Evolutionary conservation across 2,329 filamentous ascomycete species (phyloP).

Genomic region (Nemania sp.): DNA sequence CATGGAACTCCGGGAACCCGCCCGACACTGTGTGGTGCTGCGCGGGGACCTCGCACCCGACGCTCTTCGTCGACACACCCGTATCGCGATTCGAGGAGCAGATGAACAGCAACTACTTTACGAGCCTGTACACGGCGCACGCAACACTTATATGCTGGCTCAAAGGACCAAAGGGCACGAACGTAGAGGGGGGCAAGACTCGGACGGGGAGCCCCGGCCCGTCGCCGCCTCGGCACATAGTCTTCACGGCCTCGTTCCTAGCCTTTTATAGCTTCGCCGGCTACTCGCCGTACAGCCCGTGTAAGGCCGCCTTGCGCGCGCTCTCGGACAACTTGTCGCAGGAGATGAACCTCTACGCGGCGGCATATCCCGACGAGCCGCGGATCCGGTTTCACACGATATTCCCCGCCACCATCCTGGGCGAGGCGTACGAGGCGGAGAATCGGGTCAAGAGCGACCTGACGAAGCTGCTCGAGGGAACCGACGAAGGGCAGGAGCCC

Average conservation of each 20-base stretch:
- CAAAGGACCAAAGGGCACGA: not conserved
- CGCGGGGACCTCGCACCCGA: constrained; percentile 63
- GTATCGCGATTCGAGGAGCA: constrained; percentile 40
- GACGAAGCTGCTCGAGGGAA: constrained; percentile 29
- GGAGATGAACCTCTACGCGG: constrained; percentile 52
- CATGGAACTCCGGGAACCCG: constrained; percentile 61
- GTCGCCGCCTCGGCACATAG: constrained; percentile 57
- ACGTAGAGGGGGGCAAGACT: not conserved
- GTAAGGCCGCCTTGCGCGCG: constrained; percentile 69
- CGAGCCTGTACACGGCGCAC: constrained; percentile 46
- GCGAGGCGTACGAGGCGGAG: constrained; percentile 51
- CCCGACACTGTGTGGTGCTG: constrained; percentile 71
- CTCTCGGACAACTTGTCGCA: constrained; percentile 68
- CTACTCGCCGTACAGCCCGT: constrained; percentile 67
- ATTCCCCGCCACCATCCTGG: constrained; percentile 67
- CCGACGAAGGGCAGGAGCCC: constrained; percentile 22
- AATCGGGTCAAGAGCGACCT: constrained; percentile 30
- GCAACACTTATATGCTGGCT: constrained; percentile 41
- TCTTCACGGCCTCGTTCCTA: constrained; percentile 69
- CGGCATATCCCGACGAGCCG: constrained; percentile 36
- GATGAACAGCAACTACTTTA: constrained; percentile 49
- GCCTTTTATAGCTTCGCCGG: constrained; percentile 67
- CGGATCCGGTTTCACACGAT: constrained; percentile 65
- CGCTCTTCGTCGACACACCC: constrained; percentile 45
- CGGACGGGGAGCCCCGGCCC: too few relatives aligned